Conservation (phyloP, 2,329 filamentous ascomycete species). For the Xylaria sp. region DNA sequence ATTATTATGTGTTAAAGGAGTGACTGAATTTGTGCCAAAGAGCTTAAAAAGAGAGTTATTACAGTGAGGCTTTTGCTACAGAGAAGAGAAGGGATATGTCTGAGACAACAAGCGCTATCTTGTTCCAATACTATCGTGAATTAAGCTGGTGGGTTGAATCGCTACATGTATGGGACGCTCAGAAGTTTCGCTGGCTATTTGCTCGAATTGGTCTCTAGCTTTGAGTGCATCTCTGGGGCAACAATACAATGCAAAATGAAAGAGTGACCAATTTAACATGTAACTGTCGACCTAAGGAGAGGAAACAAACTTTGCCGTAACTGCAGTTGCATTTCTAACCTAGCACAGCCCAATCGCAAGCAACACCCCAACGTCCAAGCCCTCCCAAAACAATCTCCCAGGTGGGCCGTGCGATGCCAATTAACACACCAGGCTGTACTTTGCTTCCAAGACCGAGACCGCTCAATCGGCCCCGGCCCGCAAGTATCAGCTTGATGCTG, state of each 20-base stretch:
- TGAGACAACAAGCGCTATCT: not conserved
- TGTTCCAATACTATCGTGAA: not conserved
- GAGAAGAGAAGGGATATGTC: not conserved
- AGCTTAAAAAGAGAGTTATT: not conserved
- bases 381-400: constrained; percentile 52
- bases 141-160: not conserved
- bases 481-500: constrained; percentile 43
- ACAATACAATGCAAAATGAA: not conserved
- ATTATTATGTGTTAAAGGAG: constrained; percentile 7
- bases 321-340: constrained; percentile 44
- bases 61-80: not conserved
- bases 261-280: not conserved
- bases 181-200: not conserved
- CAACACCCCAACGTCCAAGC: constrained; percentile 51
- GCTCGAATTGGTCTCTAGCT: no score
- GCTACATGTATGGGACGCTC: not conserved
- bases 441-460: constrained; percentile 46
- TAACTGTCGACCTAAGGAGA: not conserved
- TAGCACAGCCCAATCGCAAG: constrained; percentile 53
- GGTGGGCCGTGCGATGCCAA: constrained; percentile 52
- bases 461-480: constrained; percentile 46
- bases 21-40: not conserved
- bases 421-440: constrained; percentile 45
- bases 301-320: not conserved
- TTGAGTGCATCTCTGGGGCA: not conserved